Base-by-base conservation (phyloP, 202 grass and related monocot species). In the Brachypodium distachyon region DNA sequence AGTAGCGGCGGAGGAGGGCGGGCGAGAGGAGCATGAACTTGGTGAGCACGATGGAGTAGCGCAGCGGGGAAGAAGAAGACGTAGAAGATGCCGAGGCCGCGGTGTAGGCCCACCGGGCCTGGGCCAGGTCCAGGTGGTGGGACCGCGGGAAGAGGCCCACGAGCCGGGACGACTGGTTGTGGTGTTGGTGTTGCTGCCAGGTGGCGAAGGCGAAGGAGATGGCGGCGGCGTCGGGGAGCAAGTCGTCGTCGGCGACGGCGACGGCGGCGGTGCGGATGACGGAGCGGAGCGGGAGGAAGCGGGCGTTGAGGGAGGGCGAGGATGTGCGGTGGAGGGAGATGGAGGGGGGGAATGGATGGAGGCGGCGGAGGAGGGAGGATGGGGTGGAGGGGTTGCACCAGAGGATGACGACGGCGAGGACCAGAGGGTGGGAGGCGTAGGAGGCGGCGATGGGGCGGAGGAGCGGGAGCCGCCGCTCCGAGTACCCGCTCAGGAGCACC, bases 41-140 rank as follows among this genome's bases (percentile, higher is more conserved):
- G 19, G 87, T 92, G 61, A 98, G 95, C 36, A 98, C 84, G 59
- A 98, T 92, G 36, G 91, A 98, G 89, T 94, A 95, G 39, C 89
- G 80, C 1, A 78, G 82, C 8, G 76, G 89, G n/a, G n/a, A n/a
- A n/a, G n/a, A n/a, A n/a, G n/a, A n/a, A n/a, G n/a, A n/a, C n/a
- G n/a, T n/a, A n/a, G n/a, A n/a, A n/a, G n/a, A n/a, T n/a, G n/a
- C 40, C 90, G 74, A 49, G 83, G 51, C 64, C 64, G 79, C 76
- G 36, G 83, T 48, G 87, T 94, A 98, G 19, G 81, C 87, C 95
- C 91, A 98, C 38, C 25, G 26, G 23, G 73, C 51, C 38, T 19
- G 26, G 23, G 73, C 51, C 29, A 94, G 83, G 76, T 98, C 91
- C 12, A 94, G 73, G 69, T 90, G 84, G 84, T 98, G 95, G 17